These are phyloP conservation scores for Ceratobasidium papillatum DNA, from an alignment of 1,284 basidiomycete genomes.

Conservation along the genomic window DNA sequence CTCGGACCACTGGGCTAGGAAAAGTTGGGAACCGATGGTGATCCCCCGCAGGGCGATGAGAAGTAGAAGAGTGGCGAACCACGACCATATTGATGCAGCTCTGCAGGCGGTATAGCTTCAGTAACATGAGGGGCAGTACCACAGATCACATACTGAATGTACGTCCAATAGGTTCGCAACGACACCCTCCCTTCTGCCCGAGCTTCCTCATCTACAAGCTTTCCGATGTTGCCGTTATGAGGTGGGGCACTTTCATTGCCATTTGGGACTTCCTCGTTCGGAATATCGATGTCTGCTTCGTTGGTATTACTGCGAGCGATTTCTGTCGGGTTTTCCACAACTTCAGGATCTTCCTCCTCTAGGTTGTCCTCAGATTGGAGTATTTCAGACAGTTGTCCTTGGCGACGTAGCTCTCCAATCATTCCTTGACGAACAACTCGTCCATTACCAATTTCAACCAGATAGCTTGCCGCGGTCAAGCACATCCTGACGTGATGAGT, in stretches of 20 bases:
- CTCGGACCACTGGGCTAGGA: constrained; percentile 71
- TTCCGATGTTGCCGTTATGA: constrained; percentile 53
- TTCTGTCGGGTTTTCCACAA: constrained; percentile 32
- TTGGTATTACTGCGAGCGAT: constrained; percentile 33
- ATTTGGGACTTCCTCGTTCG: constrained; percentile 39
- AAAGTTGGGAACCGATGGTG: constrained; percentile 64
- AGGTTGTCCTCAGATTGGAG: constrained; percentile 44
- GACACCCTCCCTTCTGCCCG: constrained; percentile 72
- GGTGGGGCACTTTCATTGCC: constrained; percentile 24
- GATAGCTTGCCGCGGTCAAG: constrained; percentile 67
- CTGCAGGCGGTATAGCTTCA: constrained; percentile 45
- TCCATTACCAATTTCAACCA: constrained; percentile 73
- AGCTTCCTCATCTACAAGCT: constrained; percentile 68
- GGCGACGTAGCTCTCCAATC: constrained; percentile 63
- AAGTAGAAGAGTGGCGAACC: constrained; percentile 64
- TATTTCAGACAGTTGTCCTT: constrained; percentile 62
- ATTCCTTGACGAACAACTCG: constrained; percentile 65
- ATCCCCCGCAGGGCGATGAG: constrained; percentile 63
- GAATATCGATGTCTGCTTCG: constrained; percentile 42
- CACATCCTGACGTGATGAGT: constrained; percentile 86
- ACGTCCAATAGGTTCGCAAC: constrained; percentile 62
- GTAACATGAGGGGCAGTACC: neutral
- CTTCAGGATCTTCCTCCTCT: constrained; percentile 57
- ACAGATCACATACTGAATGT: constrained; percentile 53
- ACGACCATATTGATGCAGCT: constrained; percentile 62